phyloP scores from a whole-genome alignment of 179 eudicot species.

The Nepenthes alata region DNA sequence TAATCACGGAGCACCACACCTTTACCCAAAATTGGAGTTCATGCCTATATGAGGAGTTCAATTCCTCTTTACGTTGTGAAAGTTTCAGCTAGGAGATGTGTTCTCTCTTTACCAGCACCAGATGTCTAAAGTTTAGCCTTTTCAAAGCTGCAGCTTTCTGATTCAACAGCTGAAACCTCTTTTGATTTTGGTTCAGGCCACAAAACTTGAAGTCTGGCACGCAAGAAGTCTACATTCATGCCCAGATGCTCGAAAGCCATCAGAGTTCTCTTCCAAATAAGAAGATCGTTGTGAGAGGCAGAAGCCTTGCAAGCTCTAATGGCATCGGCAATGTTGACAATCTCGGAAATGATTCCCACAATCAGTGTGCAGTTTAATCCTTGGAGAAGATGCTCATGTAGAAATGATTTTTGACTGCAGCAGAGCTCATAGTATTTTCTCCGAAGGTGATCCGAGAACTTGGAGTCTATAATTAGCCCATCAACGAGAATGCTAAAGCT shows the following conservation, averaged over 20 bases:
- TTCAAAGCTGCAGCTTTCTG: constrained; percentile 8
- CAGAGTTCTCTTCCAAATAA: constrained; percentile 34
- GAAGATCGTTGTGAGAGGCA: constrained; percentile 15
- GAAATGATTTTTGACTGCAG: constrained; percentile 23
- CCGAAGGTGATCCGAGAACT: constrained; percentile 14
- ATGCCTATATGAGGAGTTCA: too few species aligned
- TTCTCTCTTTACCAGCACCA: not conserved
- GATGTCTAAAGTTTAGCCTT: not conserved
- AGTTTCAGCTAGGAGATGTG: too few species aligned
- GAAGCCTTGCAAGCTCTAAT: constrained; percentile 18
- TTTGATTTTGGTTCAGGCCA: constrained; percentile 8
- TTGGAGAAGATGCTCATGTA: constrained; percentile 32
- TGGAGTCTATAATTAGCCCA: constrained; percentile 37
- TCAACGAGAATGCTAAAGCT: constrained; percentile 39
- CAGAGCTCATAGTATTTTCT: constrained; percentile 36
- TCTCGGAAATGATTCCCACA: constrained; percentile 40
- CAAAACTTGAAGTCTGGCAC: constrained; percentile 19
- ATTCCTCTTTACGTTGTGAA: too few species aligned
- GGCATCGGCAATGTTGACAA: constrained; percentile 52
- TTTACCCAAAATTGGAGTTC: too few species aligned
- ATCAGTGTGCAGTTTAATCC: constrained; percentile 38
- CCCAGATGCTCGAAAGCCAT: constrained; percentile 38
- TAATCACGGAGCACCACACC: too few species aligned
- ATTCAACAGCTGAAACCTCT: constrained; percentile 3
- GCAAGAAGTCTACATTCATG: constrained; percentile 38